phyloP scores from a whole-genome alignment of 176 grass and related monocot species.

The Olyra latifolia region DNA sequence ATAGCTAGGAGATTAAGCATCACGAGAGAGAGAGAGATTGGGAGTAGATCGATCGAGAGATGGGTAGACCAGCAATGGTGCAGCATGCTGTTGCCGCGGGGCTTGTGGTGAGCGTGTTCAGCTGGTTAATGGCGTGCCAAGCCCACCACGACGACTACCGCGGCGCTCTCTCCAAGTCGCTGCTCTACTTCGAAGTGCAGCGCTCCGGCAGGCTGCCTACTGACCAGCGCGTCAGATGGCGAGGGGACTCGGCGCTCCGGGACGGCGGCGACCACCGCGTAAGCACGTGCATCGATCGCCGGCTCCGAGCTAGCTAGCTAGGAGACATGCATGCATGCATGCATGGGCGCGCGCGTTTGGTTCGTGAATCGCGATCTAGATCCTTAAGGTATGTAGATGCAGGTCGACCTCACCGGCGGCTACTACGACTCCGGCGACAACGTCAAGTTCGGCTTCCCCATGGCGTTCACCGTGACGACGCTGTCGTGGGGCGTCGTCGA shows the following conservation, averaged over 20 bases:
- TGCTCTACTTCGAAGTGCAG: slow-evolving; percentile 84
- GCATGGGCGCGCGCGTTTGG: background rate
- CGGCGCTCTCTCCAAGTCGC: slow-evolving; percentile 55
- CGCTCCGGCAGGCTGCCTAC: slow-evolving; percentile 62
- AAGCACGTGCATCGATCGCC: background rate
- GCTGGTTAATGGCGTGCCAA: background rate
- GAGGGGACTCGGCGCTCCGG: slow-evolving; percentile 55
- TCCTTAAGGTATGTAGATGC: background rate
- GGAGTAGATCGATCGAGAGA: background rate
- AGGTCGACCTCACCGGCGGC: slow-evolving; percentile 69
- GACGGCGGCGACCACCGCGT: slow-evolving; percentile 59
- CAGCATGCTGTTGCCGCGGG: background rate
- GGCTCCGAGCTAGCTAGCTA: background rate
- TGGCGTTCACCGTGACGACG: slow-evolving; percentile 66
- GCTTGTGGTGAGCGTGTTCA: background rate
- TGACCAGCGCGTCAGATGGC: slow-evolving; percentile 68
- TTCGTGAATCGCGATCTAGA: background rate
- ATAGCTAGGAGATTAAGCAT: background rate
- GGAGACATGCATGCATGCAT: background rate
- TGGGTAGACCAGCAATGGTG: background rate
- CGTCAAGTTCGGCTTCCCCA: slow-evolving; percentile 66
- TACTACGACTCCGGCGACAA: slow-evolving; percentile 85
- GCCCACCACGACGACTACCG: slow-evolving; percentile 39
- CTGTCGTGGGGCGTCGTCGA: slow-evolving; percentile 66
- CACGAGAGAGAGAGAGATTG: background rate